Percentiles rank a stretch among this genome's conserved stretches.
Conservation (phyloP, 257 asterid genomes). For the Schizonepeta tenuifolia region DNA sequence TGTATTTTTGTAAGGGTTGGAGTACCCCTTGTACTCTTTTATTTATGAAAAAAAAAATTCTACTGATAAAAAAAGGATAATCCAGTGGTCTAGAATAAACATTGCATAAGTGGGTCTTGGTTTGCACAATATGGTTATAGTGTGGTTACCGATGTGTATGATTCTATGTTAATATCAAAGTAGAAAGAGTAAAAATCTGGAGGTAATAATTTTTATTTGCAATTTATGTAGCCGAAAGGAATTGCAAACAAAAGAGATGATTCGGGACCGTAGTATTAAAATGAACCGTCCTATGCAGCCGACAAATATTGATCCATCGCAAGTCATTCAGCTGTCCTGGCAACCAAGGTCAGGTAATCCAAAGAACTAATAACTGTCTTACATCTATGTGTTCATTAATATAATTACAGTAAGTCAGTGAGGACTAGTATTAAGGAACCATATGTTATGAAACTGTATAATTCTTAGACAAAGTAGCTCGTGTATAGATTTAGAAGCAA, state of each 20-base stretch:
- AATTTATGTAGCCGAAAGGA: conserved; percentile 53
- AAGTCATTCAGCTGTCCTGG: conserved; percentile 72
- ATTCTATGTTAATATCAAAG: not conserved
- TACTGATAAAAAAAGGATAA: too few relatives aligned
- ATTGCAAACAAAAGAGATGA: conserved; percentile 52
- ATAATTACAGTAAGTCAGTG: not conserved
- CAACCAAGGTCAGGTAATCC: conserved; percentile 94
- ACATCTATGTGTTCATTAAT: conserved; percentile 29
- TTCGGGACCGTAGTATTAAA: conserved; percentile 39
- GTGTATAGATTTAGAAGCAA: not conserved
- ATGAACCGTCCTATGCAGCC: conserved; percentile 32
- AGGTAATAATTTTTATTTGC: conserved; percentile 21
- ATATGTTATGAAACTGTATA: conserved; percentile 8
- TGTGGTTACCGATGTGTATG: not conserved
- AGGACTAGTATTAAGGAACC: not conserved
- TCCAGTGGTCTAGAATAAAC: not conserved
- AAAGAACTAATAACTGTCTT: conserved; percentile 30
- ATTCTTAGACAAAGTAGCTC: not conserved
- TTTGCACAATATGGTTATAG: not conserved
- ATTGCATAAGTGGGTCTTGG: not conserved
- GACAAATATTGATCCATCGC: conserved; percentile 60
- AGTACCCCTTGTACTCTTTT: too few relatives aligned
- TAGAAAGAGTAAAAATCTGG: conserved; percentile 13
- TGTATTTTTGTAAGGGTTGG: too few relatives aligned
- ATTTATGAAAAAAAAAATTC: too few relatives aligned